These are phyloP conservation scores for Acacia melanoxylon DNA, from an alignment of 306 rosid genomes.

Conservation along the genomic window DNA sequence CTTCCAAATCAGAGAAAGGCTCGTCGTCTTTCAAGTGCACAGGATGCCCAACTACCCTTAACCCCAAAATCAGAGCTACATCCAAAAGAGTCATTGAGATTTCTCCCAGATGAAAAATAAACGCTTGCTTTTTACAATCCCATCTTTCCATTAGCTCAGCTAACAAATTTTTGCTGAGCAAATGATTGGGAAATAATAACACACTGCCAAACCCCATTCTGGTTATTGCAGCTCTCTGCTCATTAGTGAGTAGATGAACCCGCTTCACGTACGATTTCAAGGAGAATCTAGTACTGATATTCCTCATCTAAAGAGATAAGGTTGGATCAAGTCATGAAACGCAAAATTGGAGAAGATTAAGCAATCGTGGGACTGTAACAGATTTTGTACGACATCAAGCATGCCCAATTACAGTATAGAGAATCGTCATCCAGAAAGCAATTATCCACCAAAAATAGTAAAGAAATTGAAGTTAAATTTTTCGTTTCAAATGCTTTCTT, in stretches of 20 bases:
- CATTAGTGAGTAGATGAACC: conserved; percentile 36
- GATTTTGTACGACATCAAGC: neutral
- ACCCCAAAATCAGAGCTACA: conserved; percentile 47
- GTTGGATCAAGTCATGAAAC: neutral
- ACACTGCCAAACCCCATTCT: conserved; percentile 40
- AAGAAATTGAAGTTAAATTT: neutral
- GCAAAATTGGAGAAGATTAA: neutral
- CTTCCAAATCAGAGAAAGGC: conserved; percentile 43
- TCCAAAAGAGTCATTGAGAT: conserved; percentile 31
- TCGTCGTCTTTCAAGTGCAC: conserved; percentile 35
- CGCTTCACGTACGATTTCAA: conserved; percentile 34
- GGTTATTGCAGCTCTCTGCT: conserved; percentile 32
- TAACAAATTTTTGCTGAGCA: conserved; percentile 33
- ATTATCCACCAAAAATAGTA: neutral
- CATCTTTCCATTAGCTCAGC: conserved; percentile 48
- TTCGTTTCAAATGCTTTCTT: neutral
- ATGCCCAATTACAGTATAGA: neutral
- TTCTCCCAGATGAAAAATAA: conserved; percentile 29
- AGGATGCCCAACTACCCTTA: conserved; percentile 38
- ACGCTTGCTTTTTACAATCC: conserved; percentile 34
- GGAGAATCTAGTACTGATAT: conserved; percentile 34
- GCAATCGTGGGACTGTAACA: neutral
- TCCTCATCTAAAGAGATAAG: conserved; percentile 23
- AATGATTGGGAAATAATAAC: conserved; percentile 37
- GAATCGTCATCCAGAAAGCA: neutral